Evolutionary conservation across 1,139 yeast genomes (phyloP).

Genomic region (Blastobotrys illinoisensis): DNA sequence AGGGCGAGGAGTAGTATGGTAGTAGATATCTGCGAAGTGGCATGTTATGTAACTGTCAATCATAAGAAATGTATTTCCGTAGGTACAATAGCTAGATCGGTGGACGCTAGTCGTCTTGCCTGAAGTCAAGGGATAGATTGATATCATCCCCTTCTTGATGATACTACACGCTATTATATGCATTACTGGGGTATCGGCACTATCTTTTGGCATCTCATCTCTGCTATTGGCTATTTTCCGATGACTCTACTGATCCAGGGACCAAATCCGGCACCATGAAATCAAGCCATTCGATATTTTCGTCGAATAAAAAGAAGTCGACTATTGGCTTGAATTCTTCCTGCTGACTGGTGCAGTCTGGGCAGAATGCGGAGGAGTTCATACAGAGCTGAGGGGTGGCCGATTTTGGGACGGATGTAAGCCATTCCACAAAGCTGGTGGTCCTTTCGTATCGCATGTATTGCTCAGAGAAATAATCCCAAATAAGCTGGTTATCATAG

Average conservation of each 20-base stretch:
- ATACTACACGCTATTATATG: too few species aligned
- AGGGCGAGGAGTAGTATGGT: slow-evolving; percentile 48
- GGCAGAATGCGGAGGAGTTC: background rate
- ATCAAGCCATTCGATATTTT: background rate
- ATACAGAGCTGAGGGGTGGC: background rate
- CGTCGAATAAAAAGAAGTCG: background rate
- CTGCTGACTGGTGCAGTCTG: background rate
- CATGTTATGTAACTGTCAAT: background rate
- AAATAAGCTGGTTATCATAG: slow-evolving; percentile 9
- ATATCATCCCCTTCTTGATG: too few species aligned
- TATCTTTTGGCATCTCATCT: too few species aligned
- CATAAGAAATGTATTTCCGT: background rate
- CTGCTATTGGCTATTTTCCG: too few species aligned
- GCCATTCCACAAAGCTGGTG: slow-evolving; percentile 12
- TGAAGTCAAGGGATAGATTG: too few species aligned
- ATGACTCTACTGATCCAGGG: background rate
- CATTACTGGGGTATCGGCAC: too few species aligned
- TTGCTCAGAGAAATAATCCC: slow-evolving; percentile 13
- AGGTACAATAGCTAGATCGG: too few species aligned
- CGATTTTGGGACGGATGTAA: slow-evolving; percentile 7
- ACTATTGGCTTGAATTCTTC: background rate
- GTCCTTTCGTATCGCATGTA: slow-evolving; percentile 7
- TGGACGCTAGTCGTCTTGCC: too few species aligned
- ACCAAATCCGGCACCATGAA: background rate
- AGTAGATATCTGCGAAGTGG: too few species aligned